Percentiles rank a stretch among this genome's conserved stretches.
Conservation (phyloP, 169 alveolate genomes). For the Pseudocohnilembus persalinus region DNA sequence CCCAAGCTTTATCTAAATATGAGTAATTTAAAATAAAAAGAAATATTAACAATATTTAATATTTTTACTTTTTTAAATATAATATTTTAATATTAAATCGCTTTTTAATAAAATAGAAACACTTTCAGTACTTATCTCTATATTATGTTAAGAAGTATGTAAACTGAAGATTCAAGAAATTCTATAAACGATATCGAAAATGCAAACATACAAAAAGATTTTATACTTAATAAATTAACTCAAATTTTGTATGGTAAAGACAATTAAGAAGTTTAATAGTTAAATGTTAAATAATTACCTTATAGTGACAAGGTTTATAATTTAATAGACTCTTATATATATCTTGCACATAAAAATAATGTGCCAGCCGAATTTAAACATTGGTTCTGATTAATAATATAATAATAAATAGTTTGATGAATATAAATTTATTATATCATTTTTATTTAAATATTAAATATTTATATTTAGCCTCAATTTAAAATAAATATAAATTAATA, state of each 20-base stretch:
- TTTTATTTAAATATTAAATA: too few species aligned
- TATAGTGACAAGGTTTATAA: not conserved
- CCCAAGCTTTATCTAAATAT: not conserved
- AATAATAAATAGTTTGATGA: too few species aligned
- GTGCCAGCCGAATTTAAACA: not conserved
- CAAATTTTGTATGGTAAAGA: too few species aligned
- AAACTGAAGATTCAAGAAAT: not conserved
- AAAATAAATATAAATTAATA: too few species aligned
- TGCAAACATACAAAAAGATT: too few species aligned
- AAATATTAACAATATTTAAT: too few species aligned
- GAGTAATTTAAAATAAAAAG: not conserved
- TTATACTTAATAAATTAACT: too few species aligned
- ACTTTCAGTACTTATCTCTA: not conserved
- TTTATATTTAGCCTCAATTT: too few species aligned
- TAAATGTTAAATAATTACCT: not conserved
- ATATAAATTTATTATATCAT: too few species aligned
- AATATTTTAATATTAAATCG: too few species aligned
- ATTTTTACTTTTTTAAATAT: not conserved
- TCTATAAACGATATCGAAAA: not conserved
- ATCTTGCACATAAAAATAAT: not conserved
- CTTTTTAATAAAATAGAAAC: not conserved
- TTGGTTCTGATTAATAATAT: not conserved
- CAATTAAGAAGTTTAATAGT: too few species aligned
- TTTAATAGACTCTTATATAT: not conserved
- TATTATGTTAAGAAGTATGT: not conserved